Conservation (phyloP, 805 yeast species). For the Starmerella khaoyaiensis region DNA sequence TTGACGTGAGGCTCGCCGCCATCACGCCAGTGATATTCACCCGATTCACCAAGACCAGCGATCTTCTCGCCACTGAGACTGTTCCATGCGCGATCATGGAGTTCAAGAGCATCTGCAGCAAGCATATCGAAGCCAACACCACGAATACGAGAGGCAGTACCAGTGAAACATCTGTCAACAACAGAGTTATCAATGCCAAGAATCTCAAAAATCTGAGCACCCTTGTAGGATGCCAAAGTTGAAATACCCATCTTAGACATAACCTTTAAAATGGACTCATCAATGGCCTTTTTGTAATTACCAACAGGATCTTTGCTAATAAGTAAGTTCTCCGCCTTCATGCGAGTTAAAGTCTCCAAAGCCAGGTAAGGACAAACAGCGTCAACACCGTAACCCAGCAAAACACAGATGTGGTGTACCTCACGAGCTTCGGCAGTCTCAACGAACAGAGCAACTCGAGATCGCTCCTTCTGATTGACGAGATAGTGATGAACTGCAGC, state of each 20-base stretch:
- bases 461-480: conserved; percentile 90
- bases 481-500: conserved; percentile 97
- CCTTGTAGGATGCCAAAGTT: conserved; percentile 94
- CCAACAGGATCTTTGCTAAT: too few species aligned
- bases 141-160: conserved; percentile 91
- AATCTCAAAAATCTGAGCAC: conserved; percentile 97
- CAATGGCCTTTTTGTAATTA: conserved; percentile 74
- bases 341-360: conserved; percentile 71
- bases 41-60: conserved; percentile 73
- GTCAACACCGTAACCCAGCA: conserved; percentile 95
- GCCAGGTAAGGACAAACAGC: conserved; percentile 90
- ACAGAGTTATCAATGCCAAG: conserved; percentile 92
- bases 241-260: conserved; percentile 99
- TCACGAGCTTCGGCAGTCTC: conserved; percentile 97
- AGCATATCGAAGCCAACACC: conserved; percentile 92
- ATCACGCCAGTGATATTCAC: conserved; percentile 97
- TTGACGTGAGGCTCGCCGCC: conserved; percentile 95
- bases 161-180: conserved; percentile 88
- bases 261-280: conserved; percentile 86
- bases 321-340: conserved; percentile 64
- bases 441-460: conserved; percentile 79
- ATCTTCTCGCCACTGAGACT: conserved; percentile 39
- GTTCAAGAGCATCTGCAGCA: conserved; percentile 90
- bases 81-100: conserved; percentile 90
- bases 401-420: conserved; percentile 88